A percentile compares a stretch with the other conserved stretches of the same genome.
Conservation (phyloP, 169 alveolate species). For the Ichthyophthirius multifiliis region DNA sequence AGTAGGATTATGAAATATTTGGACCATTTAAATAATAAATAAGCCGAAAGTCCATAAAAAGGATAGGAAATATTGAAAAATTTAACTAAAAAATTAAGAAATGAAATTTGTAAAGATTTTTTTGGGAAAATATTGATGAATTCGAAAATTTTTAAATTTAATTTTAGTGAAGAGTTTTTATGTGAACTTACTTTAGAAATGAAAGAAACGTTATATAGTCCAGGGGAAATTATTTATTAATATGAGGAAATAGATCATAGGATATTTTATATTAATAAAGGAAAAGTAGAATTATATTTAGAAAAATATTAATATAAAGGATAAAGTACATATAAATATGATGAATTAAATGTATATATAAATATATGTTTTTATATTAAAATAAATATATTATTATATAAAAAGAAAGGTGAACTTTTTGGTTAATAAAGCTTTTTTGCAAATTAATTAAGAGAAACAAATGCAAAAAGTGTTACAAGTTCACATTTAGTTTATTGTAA, state of each 20-base stretch:
- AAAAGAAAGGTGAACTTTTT: background rate
- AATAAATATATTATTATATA: background rate
- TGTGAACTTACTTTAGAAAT: background rate
- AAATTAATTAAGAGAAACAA: background rate
- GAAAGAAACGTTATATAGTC: conserved; percentile 1
- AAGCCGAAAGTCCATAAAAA: background rate
- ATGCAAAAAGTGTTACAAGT: background rate
- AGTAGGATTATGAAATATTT: background rate
- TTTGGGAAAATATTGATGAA: background rate
- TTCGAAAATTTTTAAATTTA: background rate
- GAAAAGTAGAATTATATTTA: background rate
- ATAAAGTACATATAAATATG: background rate
- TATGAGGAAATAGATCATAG: background rate
- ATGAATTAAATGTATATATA: background rate
- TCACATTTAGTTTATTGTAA: background rate
- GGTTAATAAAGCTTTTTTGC: background rate
- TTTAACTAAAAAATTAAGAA: background rate
- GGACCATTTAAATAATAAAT: background rate
- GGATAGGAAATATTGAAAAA: background rate
- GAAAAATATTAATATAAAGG: background rate
- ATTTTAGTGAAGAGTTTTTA: background rate
- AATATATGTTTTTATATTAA: too few species aligned
- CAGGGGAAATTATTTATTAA: background rate
- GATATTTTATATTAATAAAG: background rate
- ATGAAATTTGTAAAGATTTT: background rate